Evolutionary conservation across 2,329 filamentous ascomycete species (phyloP).

Genomic region (Hymenoscyphus fraxineus): DNA sequence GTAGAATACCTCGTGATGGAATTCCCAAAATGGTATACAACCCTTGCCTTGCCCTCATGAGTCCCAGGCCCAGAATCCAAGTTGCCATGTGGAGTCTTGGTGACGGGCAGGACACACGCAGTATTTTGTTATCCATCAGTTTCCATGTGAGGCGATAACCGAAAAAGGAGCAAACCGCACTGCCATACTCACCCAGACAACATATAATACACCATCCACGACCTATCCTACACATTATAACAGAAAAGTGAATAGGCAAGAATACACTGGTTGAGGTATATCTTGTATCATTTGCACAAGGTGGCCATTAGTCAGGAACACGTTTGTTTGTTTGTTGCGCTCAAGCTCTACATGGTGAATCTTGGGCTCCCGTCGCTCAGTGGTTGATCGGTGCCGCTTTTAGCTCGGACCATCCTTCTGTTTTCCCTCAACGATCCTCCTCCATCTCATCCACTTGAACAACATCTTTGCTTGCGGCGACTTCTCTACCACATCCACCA

Average conservation of each 20-base stretch:
- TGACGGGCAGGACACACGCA: background rate
- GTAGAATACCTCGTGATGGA: background rate
- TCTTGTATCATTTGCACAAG: too few relatives aligned
- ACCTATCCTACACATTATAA: too few relatives aligned
- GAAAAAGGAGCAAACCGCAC: background rate
- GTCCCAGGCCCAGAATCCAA: background rate
- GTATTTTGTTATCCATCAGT: background rate
- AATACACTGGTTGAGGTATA: too few relatives aligned
- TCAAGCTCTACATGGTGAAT: background rate
- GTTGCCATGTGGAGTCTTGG: background rate
- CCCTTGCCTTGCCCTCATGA: background rate
- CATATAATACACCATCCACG: too few relatives aligned
- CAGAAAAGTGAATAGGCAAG: too few relatives aligned
- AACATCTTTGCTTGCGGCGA: constrained; percentile 2
- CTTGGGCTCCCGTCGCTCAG: background rate
- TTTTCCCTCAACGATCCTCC: background rate
- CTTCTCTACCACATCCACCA: constrained; percentile 5
- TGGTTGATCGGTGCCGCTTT: background rate
- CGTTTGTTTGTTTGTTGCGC: too few relatives aligned
- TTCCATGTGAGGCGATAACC: constrained; percentile 2
- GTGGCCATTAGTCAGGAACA: too few relatives aligned
- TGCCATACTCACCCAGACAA: too few relatives aligned
- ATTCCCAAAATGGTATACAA: background rate
- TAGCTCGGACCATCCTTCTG: background rate
- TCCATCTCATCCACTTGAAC: constrained; percentile 2